These are phyloP conservation scores for Aureobasidium mangrovei DNA, from an alignment of 2,329 filamentous ascomycete genomes.

Conservation along the genomic window DNA sequence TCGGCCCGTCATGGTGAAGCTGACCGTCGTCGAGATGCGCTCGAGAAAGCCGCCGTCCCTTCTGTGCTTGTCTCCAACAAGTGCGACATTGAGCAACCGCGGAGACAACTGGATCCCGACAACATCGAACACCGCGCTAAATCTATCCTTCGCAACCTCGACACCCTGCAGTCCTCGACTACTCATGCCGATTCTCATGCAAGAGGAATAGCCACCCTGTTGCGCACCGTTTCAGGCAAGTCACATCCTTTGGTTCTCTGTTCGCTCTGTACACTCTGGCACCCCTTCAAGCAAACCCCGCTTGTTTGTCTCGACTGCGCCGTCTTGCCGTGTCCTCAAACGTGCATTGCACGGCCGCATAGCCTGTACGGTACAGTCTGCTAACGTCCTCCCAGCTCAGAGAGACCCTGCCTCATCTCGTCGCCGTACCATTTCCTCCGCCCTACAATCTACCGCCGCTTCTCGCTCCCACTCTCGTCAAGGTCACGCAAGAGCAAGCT, in stretches of 20 bases:
- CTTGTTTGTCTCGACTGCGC: neutral
- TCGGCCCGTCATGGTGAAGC: slow-evolving; percentile 3
- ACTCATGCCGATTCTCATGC: slow-evolving; percentile 63
- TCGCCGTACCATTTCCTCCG: slow-evolving; percentile 10
- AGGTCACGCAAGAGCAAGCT: slow-evolving; percentile 40
- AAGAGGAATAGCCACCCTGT: slow-evolving; percentile 65
- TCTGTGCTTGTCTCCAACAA: slow-evolving; percentile 81
- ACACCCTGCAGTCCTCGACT: slow-evolving; percentile 64
- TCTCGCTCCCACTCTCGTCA: slow-evolving; percentile 19
- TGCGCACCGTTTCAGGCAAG: slow-evolving; percentile 50
- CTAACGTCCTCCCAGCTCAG: neutral
- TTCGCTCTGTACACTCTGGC: neutral
- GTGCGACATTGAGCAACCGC: slow-evolving; percentile 66
- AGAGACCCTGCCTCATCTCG: slow-evolving; percentile 9
- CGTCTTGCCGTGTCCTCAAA: neutral
- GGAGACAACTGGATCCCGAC: slow-evolving; percentile 62
- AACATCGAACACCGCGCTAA: slow-evolving; percentile 57
- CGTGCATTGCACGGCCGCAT: neutral
- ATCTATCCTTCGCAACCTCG: slow-evolving; percentile 53
- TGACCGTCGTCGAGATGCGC: slow-evolving; percentile 48
- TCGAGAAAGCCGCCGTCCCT: slow-evolving; percentile 64
- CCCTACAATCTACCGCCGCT: neutral
- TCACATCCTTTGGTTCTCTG: neutral
- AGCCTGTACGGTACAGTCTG: neutral
- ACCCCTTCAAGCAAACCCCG: neutral